phyloP scores from a whole-genome alignment of 192 early-diverging fungal species.

The Fimicolochytrium jonesii region DNA sequence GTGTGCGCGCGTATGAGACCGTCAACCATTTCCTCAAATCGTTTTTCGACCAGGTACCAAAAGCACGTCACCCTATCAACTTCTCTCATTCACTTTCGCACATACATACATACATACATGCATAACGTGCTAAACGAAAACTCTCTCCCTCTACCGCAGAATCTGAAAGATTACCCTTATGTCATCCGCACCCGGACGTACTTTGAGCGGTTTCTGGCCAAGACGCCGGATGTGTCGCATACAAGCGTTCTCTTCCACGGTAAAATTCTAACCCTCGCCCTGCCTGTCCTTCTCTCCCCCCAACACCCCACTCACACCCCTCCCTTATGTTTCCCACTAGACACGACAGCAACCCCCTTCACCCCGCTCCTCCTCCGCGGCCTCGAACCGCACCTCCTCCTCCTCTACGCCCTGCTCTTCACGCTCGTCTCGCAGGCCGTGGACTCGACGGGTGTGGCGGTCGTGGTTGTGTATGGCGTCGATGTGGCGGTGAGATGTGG shows the following conservation, averaged over 20 bases:
- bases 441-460: slow-evolving; percentile 25
- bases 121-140: no score
- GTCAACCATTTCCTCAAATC: slow-evolving; percentile 47
- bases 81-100: no score
- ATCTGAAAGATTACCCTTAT: slow-evolving; percentile 50
- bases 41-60: slow-evolving; percentile 53
- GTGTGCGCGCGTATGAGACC: slow-evolving; percentile 33
- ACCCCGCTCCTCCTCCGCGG: slow-evolving; percentile 31
- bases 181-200: slow-evolving; percentile 33
- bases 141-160: no score
- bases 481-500: slow-evolving; percentile 31
- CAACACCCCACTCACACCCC: neutral
- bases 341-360: slow-evolving; percentile 3
- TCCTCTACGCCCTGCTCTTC: slow-evolving; percentile 42
- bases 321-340: no score
- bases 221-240: slow-evolving; percentile 34
- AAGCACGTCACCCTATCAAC: no score
- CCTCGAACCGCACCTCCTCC: slow-evolving; percentile 36
- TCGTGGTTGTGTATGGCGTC: slow-evolving; percentile 27
- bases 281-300: no score
- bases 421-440: slow-evolving; percentile 17
- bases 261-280: no score
- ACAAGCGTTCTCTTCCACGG: slow-evolving; percentile 41
- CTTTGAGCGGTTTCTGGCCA: slow-evolving; percentile 39
- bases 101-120: no score